Base-by-base conservation (phyloP, 768 basidiomycete species). In the Cyclocybe cylindracea region DNA sequence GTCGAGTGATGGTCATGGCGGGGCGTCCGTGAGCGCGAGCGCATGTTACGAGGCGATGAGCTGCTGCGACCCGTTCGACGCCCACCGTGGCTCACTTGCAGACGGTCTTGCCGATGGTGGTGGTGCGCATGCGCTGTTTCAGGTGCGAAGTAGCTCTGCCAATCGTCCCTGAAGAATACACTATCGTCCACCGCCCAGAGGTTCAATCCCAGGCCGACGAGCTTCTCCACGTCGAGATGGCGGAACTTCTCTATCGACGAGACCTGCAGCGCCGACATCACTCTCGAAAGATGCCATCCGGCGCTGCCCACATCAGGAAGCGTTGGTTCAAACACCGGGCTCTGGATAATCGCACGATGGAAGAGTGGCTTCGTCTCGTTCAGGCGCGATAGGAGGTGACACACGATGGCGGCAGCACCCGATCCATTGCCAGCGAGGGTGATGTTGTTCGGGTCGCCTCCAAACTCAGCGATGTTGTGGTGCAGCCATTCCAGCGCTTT, bases 301-400 rank as follows among this genome's bases (percentile, higher is more conserved):
- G 84, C 85, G 34, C 74, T 73, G 16, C 73, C 67, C 16, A 86
- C 73, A 58, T 82, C 79, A 0, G 87, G 86, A 5, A 87, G 66
- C 53, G 75, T 82, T 49, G 78, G 73, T 18, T 90, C 85, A 50
- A 87, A 66, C 33, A 86, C 71, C 5, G 85, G 78, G 46, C 85
- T 88, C 63, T 91, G 89, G n/a, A 88, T 68, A 58, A 91, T 86
- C 8, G 86, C 85, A 10, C 87, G 87, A 51, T 82, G 73, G 68
- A 91, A 90, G 29, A 89, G 64, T 13, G 86, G 88, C 2, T 68
- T 63, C 2, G 67, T 65, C 35, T 84, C 76, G 67, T 91, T 91
- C 16, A 72, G 71, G 19, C 70, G 71, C 10, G 89, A 91, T 53
- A 87, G 76, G 9, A 91, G 69, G 54, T 86, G 84, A 48, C 71